A percentile compares a stretch with the other conserved stretches of the same genome.
phyloP scores from a whole-genome alignment of 352 stramenopile genomes.

The Saprolegnia diclina region DNA sequence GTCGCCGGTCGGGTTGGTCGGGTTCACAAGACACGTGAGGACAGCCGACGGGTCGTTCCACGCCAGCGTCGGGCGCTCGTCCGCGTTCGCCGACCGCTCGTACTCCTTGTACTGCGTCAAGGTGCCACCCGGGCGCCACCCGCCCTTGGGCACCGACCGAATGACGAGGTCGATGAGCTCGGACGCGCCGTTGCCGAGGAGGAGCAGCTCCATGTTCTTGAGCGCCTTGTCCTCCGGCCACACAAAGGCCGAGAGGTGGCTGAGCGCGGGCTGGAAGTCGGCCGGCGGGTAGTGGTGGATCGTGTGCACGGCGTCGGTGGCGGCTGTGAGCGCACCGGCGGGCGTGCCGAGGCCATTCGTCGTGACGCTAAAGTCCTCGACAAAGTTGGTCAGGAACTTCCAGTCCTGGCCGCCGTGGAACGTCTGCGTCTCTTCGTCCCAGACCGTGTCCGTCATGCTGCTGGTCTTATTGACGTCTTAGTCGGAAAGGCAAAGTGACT shows the following conservation, averaged over 20 bases:
- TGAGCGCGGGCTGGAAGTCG: slow-evolving; percentile 86
- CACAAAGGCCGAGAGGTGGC: slow-evolving; percentile 82
- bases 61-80: slow-evolving; percentile 66
- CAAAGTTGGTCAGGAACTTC: slow-evolving; percentile 86
- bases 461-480: background rate
- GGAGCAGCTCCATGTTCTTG: slow-evolving; percentile 55
- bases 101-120: slow-evolving; percentile 86
- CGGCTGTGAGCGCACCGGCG: slow-evolving; percentile 54
- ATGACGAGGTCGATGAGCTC: slow-evolving; percentile 87
- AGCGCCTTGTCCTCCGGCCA: slow-evolving; percentile 52
- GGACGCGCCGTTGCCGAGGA: slow-evolving; percentile 79
- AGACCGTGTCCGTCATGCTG: slow-evolving; percentile 37
- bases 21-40: slow-evolving; percentile 86
- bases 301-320: slow-evolving; percentile 62
- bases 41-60: slow-evolving; percentile 65
- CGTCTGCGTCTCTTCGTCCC: slow-evolving; percentile 80
- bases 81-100: slow-evolving; percentile 75
- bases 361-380: slow-evolving; percentile 87
- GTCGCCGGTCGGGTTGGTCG: slow-evolving; percentile 86
- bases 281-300: slow-evolving; percentile 87
- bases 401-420: slow-evolving; percentile 90
- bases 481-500: background rate
- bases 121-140: slow-evolving; percentile 66
- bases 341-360: slow-evolving; percentile 85
- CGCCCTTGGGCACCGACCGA: slow-evolving; percentile 62